Evolutionary conservation across 164 flowering plant genomes (phyloP).

Genomic region (Umbellularia californica): DNA sequence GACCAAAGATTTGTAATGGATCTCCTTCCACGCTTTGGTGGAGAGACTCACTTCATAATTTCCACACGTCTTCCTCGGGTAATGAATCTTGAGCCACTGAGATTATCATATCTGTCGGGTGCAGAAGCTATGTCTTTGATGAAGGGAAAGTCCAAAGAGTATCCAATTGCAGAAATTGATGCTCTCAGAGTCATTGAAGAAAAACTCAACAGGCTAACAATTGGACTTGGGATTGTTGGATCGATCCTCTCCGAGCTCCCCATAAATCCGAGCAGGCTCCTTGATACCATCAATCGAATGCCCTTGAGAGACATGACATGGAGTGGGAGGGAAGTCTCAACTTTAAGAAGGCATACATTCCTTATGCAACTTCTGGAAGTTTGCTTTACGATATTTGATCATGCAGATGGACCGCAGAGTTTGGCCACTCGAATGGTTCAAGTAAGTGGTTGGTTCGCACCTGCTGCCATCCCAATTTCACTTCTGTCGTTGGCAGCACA

Average conservation of each 20-base stretch:
- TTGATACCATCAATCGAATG: constrained; percentile 79
- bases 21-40: constrained; percentile 94
- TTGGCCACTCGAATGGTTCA: constrained; percentile 85
- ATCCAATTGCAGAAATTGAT: constrained; percentile 62
- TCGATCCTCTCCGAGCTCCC: constrained; percentile 88
- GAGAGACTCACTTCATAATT: constrained; percentile 76
- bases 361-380: constrained; percentile 84
- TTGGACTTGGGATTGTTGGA: constrained; percentile 80
- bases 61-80: constrained; percentile 75
- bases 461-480: constrained; percentile 55
- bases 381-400: constrained; percentile 93
- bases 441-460: constrained; percentile 93
- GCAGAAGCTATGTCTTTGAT: constrained; percentile 85
- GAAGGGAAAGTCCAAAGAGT: constrained; percentile 61
- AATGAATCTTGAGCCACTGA: constrained; percentile 83
- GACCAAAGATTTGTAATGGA: constrained; percentile 82
- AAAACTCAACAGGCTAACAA: constrained; percentile 73
- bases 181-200: constrained; percentile 75
- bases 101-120: constrained; percentile 80
- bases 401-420: constrained; percentile 84
- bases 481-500: constrained; percentile 58
- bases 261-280: constrained; percentile 71
- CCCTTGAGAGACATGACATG: constrained; percentile 57
- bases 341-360: constrained; percentile 53
- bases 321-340: constrained; percentile 47